A percentile compares a stretch with the other conserved stretches of the same genome.
Evolutionary conservation across 2,329 filamentous ascomycete genomes (phyloP).

Genomic region (Emergomyces pasteurianus): DNA sequence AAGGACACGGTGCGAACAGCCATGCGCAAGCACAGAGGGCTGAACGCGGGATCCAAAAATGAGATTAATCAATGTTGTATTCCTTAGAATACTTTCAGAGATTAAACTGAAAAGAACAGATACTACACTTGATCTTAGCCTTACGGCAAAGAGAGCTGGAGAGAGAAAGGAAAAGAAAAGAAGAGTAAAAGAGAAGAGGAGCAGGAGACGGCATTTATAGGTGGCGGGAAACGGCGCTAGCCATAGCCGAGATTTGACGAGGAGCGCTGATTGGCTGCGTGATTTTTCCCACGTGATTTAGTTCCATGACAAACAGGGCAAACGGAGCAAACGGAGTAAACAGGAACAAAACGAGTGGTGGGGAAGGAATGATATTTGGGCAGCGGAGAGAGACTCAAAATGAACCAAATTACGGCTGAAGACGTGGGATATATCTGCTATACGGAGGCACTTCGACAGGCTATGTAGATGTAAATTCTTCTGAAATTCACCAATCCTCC

Average conservation of each 20-base stretch:
- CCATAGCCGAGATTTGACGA: conserved; percentile 5
- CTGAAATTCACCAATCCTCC: no score
- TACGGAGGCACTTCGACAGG: no score
- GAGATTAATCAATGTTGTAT: conserved; percentile 67
- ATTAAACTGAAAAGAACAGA: conserved; percentile 98
- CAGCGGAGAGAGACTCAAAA: no score
- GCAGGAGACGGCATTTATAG: conserved; percentile 21
- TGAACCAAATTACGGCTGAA: no score
- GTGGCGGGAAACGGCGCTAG: conserved; percentile 8
- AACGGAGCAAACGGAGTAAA: background rate
- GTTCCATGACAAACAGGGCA: background rate
- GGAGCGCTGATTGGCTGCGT: conserved; percentile 5
- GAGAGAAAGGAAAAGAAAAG: conserved; percentile 32
- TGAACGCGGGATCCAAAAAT: conserved; percentile 53
- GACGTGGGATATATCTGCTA: no score
- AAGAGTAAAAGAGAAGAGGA: conserved; percentile 19
- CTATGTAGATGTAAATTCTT: no score
- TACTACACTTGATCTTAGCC: conserved; percentile 91
- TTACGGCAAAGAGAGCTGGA: conserved; percentile 44
- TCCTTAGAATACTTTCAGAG: conserved; percentile 71
- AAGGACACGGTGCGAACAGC: conserved; percentile 55
- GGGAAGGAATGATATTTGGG: no score
- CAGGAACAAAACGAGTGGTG: no score
- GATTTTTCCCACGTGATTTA: background rate
- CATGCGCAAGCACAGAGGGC: conserved; percentile 64